Percentiles rank a stretch among this genome's conserved stretches.
phyloP scores from a whole-genome alignment of 192 early-diverging fungal genomes.

The Gamsiella multidivaricata region DNA sequence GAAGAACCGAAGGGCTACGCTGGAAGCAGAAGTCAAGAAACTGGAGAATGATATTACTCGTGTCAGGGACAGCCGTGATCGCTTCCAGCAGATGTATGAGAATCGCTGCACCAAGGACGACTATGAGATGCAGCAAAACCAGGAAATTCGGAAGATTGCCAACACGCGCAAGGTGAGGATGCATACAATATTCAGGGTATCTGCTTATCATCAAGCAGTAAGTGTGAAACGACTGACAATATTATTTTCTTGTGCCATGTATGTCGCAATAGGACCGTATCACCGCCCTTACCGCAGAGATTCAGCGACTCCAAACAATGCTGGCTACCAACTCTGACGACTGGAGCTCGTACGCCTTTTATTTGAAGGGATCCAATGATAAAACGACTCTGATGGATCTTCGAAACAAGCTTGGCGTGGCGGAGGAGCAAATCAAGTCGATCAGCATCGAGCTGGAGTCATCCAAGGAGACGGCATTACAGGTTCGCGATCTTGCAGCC shows the following conservation, averaged over 20 bases:
- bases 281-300: slow-evolving; percentile 65
- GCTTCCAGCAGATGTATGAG: slow-evolving; percentile 46
- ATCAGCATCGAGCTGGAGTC: slow-evolving; percentile 29
- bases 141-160: slow-evolving; percentile 58
- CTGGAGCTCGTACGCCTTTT: slow-evolving; percentile 61
- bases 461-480: slow-evolving; percentile 15
- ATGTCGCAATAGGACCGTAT: slow-evolving; percentile 64
- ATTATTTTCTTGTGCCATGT: background rate
- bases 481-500: slow-evolving; percentile 8
- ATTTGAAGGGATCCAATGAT: slow-evolving; percentile 54
- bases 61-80: slow-evolving; percentile 33
- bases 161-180: slow-evolving; percentile 52
- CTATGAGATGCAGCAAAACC: slow-evolving; percentile 50
- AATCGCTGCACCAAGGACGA: slow-evolving; percentile 47
- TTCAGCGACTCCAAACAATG: slow-evolving; percentile 65
- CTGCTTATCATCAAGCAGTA: background rate
- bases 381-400: slow-evolving; percentile 60
- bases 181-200: background rate
- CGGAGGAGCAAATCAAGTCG: slow-evolving; percentile 45
- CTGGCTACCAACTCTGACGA: slow-evolving; percentile 63
- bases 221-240: too few relatives aligned
- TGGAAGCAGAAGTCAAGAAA: slow-evolving; percentile 45
- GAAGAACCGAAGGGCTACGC: slow-evolving; percentile 29
- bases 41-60: slow-evolving; percentile 39
- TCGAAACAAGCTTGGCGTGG: slow-evolving; percentile 57